Percentiles rank a stretch among this genome's conserved stretches.
Conservation (phyloP, 2,329 filamentous ascomycete genomes). For the Chaetomium strumarium region DNA sequence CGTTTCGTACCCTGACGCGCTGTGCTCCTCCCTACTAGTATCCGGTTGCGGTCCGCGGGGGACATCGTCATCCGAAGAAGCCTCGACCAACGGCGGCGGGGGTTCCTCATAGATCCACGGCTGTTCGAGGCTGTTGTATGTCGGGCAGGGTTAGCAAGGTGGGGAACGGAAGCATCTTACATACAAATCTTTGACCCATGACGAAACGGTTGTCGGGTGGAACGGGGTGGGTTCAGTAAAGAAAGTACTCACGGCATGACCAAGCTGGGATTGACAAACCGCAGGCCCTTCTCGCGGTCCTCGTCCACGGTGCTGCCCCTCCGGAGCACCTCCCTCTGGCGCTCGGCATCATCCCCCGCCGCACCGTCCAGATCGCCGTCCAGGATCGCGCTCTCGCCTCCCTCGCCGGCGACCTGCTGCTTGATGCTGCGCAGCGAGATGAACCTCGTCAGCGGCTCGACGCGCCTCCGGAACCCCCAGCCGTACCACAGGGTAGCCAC, state of each 20-base stretch:
- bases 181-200: too few species aligned
- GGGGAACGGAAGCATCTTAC: too few species aligned
- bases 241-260: constrained; percentile 50
- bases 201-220: too few species aligned
- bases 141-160: background rate
- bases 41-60: background rate
- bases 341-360: constrained; percentile 27
- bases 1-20: background rate
- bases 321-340: constrained; percentile 37
- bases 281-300: constrained; percentile 60
- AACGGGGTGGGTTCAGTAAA: too few species aligned
- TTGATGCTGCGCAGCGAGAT: constrained; percentile 86
- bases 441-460: constrained; percentile 83
- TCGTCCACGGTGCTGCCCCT: constrained; percentile 66
- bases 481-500: constrained; percentile 82
- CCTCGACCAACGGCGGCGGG: constrained; percentile 37
- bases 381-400: constrained; percentile 34
- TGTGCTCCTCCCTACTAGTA: constrained; percentile 4
- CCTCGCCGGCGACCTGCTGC: constrained; percentile 37
- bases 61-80: constrained; percentile 8
- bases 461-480: constrained; percentile 72
- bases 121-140: constrained; percentile 51
- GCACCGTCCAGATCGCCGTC: constrained; percentile 37
- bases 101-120: constrained; percentile 62
- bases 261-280: constrained; percentile 73